Conservation (phyloP, 371 early-diverging fungal species). For the Saksenaea oblongispora region DNA sequence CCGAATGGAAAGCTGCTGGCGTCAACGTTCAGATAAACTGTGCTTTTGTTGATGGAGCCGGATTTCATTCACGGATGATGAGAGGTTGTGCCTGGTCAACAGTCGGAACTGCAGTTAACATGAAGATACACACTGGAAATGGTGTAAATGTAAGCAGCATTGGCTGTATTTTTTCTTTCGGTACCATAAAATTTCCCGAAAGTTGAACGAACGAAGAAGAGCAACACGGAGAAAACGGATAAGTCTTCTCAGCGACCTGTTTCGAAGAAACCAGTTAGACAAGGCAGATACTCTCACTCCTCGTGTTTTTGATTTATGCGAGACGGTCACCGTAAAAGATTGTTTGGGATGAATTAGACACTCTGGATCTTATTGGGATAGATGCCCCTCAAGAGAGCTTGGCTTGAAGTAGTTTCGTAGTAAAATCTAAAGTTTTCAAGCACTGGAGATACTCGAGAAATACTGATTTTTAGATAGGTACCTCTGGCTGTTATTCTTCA, state of each 20-base stretch:
- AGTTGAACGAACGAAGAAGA: neutral
- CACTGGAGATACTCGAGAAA: no score
- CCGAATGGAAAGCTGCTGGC: neutral
- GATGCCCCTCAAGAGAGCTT: no score
- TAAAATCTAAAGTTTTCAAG: no score
- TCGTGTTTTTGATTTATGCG: neutral
- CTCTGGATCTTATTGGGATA: neutral
- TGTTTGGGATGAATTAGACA: neutral
- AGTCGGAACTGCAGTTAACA: neutral
- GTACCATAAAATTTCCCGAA: no score
- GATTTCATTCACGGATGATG: neutral
- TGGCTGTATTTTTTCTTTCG: conserved; percentile 5
- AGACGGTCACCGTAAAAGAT: neutral
- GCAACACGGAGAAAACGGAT: neutral
- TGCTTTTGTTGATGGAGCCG: conserved; percentile 2
- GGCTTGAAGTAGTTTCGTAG: no score
- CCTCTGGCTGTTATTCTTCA: no score
- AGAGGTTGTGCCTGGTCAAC: conserved; percentile 8
- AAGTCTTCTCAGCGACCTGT: neutral
- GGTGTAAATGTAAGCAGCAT: no score
- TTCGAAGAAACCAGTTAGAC: neutral
- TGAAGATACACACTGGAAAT: conserved; percentile 1
- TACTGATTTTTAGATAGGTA: no score
- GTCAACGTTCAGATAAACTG: neutral
- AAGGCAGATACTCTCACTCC: neutral